Conservation (phyloP, 2,329 filamentous ascomycete genomes). For the Fusarium succisae region DNA sequence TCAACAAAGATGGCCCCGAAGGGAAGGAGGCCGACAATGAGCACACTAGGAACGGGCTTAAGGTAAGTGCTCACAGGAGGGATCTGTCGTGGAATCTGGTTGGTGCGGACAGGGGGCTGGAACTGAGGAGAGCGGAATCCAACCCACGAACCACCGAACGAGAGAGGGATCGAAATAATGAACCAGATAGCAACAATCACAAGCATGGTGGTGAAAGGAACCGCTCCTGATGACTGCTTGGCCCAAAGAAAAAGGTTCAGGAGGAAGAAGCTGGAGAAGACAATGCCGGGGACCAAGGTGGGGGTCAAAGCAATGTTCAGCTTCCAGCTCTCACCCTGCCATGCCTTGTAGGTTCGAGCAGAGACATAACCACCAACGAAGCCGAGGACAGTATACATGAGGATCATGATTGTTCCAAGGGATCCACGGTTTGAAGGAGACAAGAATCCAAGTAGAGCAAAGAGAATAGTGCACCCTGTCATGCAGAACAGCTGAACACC, state of each 20-base stretch:
- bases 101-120: conserved; percentile 87
- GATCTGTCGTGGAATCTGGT: conserved; percentile 98
- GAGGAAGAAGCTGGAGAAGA: conserved; percentile 90
- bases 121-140: conserved; percentile 81
- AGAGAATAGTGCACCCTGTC: conserved; percentile 92
- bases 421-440: conserved; percentile 96
- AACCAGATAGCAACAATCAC: conserved; percentile 96
- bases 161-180: conserved; percentile 91
- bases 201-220: conserved; percentile 97
- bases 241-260: conserved; percentile 97
- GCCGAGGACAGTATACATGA: conserved; percentile 92
- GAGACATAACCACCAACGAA: conserved; percentile 93
- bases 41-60: conserved; percentile 86
- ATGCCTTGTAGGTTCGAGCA: conserved; percentile 91
- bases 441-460: conserved; percentile 92
- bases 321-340: conserved; percentile 94
- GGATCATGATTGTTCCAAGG: conserved; percentile 89
- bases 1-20: conserved; percentile 98
- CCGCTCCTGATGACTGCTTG: conserved; percentile 89
- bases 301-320: conserved; percentile 90
- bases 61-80: conserved; percentile 86
- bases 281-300: conserved; percentile 82
- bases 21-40: conserved; percentile 90
- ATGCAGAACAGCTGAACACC: conserved; percentile 98
- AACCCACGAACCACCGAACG: conserved; percentile 89